phyloP scores from a whole-genome alignment of 305 asterid genomes.

The Solanum hybrid region DNA sequence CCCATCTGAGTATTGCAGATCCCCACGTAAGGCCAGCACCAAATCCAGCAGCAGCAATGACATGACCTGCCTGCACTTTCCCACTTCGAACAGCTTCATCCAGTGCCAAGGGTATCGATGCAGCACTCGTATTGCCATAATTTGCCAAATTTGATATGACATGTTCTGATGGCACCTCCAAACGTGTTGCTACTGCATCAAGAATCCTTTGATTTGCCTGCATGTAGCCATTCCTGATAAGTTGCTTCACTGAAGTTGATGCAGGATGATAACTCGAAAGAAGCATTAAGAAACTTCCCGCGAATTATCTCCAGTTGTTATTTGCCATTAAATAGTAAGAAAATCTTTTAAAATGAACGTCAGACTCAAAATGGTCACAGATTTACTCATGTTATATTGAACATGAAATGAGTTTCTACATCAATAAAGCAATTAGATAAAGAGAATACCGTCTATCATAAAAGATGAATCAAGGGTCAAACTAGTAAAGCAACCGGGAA shows the following conservation, averaged over 20 bases:
- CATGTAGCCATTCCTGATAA: constrained; percentile 1
- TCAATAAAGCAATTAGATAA: not conserved
- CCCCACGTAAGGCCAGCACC: constrained; percentile 99
- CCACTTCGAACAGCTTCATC: constrained; percentile 90
- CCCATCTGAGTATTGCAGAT: constrained; percentile 85
- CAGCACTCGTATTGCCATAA: constrained; percentile 87
- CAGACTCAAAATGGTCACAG: not conserved
- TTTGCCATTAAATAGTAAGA: not conserved
- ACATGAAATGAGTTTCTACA: not conserved
- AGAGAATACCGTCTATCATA: not conserved
- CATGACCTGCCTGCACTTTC: constrained; percentile 64
- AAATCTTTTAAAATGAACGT: not conserved
- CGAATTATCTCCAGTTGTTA: not conserved
- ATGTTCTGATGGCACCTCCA: constrained; percentile 55
- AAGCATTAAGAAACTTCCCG: not conserved
- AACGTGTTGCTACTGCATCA: constrained; percentile 77
- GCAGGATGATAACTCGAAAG: not conserved
- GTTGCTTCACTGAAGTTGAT: not conserved
- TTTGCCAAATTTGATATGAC: constrained; percentile 83
- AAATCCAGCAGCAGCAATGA: constrained; percentile 87
- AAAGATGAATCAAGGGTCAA: not conserved
- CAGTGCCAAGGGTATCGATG: constrained; percentile 87
- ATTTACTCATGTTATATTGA: not conserved
- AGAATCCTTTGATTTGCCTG: constrained; percentile 92
- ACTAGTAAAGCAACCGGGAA: not conserved